Evolutionary conservation across 2,329 filamentous ascomycete genomes (phyloP), one percentile per base, ranked within the genome.

Genomic region (Hymenoscyphus linearis): DNA sequence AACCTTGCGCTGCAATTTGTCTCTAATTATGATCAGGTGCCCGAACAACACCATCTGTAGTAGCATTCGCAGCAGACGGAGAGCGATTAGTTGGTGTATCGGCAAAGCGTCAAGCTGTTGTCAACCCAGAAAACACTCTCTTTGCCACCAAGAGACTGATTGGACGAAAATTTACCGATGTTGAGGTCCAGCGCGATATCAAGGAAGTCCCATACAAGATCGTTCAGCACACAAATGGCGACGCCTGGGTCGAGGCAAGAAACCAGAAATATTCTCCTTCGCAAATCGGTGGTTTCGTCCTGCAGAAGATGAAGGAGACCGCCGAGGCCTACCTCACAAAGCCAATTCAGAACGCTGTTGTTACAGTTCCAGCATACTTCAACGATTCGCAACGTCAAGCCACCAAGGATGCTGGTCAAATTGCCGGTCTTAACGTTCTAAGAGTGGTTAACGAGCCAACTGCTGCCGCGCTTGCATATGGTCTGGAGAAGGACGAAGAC

Each of bases 251-350:
- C 66, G 86, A 93, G 78, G 90, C 93, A 71, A 91, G 92, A 70
- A 92, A 88, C 74, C 87, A 97, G 79, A 96, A 93, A 78, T 97
- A 97, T 84, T 97, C 93, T 68, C 93, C 93, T 61, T 96, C 93
- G n/a, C 93, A 98, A 79, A 91, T 98, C 67, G 93, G 93, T 85
- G 93, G 93, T 74, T 96, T 97, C 78, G 84, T 97, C 68, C 85
- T 98, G 72, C 88, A 92, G 78, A 97, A 98, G 86, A 97, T 97
- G 93, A 97, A 96, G 87, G 93, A 97, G 84, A 98, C 93, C 58
- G 93, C 93, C 68, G 93, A 97, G 82, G 83, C 89, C 65, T 96
- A 96, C 81, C 85, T 96, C 68, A 86, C 89, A 79, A 96, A 92
- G 83, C 85, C 86, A 64, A 80, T 96, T 73, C 95, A 96, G 85